phyloP scores from a whole-genome alignment of 2,329 filamentous ascomycete genomes.

The Arthrobotrys conoides region DNA sequence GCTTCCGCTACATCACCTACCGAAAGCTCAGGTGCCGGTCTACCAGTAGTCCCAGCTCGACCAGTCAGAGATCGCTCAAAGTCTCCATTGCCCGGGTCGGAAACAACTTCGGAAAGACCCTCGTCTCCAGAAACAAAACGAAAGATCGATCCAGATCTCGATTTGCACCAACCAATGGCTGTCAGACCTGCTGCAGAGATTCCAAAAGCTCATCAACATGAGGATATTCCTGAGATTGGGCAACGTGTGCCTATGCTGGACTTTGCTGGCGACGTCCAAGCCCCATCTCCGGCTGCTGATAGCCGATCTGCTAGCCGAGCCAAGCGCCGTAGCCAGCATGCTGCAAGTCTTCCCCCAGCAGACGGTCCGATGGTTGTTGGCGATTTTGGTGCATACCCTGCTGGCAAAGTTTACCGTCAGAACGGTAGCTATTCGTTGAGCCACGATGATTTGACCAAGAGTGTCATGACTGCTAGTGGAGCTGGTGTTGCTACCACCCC shows the following conservation, averaged over 20 bases:
- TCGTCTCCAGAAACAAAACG: constrained; percentile 50
- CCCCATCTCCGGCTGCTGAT: constrained; percentile 78
- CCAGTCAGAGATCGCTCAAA: constrained; percentile 69
- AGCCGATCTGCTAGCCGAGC: constrained; percentile 51
- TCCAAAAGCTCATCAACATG: constrained; percentile 46
- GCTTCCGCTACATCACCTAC: constrained; percentile 62
- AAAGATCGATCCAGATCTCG: constrained; percentile 55
- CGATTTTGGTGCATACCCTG: constrained; percentile 56
- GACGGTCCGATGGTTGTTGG: constrained; percentile 64
- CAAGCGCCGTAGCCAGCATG: constrained; percentile 66
- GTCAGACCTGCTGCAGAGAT: constrained; percentile 51
- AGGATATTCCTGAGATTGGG: constrained; percentile 81
- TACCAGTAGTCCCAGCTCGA: constrained; percentile 73
- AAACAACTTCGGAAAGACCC: constrained; percentile 39
- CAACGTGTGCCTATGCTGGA: constrained; percentile 94
- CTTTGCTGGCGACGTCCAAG: constrained; percentile 94
- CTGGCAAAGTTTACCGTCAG: constrained; percentile 52
- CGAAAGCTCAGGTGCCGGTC: constrained; percentile 66
- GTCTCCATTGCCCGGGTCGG: constrained; percentile 54
- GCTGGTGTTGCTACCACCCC: constrained; percentile 70
- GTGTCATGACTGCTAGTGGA: constrained; percentile 60
- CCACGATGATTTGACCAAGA: constrained; percentile 75
- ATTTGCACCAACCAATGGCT: constrained; percentile 57
- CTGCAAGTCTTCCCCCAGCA: constrained; percentile 39
- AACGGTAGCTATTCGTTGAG: constrained; percentile 76